Conservation (phyloP, 495 filamentous ascomycete species). For the Trichoderma reesei region DNA sequence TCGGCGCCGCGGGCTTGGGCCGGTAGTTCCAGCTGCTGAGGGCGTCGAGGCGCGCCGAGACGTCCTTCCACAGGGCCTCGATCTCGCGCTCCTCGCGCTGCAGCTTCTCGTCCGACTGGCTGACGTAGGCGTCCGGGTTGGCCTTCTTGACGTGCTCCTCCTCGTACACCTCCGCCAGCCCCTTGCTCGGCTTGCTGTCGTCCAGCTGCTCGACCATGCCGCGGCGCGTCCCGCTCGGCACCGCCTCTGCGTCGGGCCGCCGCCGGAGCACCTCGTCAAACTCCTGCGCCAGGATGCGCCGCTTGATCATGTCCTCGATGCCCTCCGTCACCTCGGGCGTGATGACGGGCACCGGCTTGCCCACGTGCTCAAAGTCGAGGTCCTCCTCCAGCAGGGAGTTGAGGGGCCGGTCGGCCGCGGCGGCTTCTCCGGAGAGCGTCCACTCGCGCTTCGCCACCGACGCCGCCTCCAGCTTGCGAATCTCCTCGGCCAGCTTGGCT, state of each 20-base stretch:
- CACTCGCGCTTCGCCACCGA: conserved; percentile 87
- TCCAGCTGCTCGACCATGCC: conserved; percentile 72
- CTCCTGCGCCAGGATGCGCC: conserved; percentile 79
- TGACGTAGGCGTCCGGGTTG: conserved; percentile 71
- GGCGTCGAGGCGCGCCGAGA: conserved; percentile 72
- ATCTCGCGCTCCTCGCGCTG: conserved; percentile 80
- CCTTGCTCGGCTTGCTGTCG: conserved; percentile 75
- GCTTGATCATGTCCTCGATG: conserved; percentile 90
- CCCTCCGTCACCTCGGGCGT: conserved; percentile 88
- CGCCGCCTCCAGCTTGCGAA: conserved; percentile 78
- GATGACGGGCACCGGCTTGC: conserved; percentile 89
- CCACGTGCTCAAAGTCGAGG: conserved; percentile 89
- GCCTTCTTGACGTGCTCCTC: conserved; percentile 72
- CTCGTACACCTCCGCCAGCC: conserved; percentile 89
- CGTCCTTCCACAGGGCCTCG: conserved; percentile 69
- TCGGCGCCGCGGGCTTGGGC: conserved; percentile 69
- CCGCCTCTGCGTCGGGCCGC: conserved; percentile 58
- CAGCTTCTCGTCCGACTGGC: conserved; percentile 69
- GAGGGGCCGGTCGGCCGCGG: conserved; percentile 66
- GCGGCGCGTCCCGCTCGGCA: conserved; percentile 44
- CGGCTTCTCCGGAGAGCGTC: conserved; percentile 83
- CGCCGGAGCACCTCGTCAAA: conserved; percentile 88
- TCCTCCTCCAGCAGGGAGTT: conserved; percentile 94
- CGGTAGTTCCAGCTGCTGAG: conserved; percentile 94
- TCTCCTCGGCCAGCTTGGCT: conserved; percentile 77